Evolutionary conservation across 2,329 filamentous ascomycete species (phyloP).

Genomic region (Penicillium vulpinum): DNA sequence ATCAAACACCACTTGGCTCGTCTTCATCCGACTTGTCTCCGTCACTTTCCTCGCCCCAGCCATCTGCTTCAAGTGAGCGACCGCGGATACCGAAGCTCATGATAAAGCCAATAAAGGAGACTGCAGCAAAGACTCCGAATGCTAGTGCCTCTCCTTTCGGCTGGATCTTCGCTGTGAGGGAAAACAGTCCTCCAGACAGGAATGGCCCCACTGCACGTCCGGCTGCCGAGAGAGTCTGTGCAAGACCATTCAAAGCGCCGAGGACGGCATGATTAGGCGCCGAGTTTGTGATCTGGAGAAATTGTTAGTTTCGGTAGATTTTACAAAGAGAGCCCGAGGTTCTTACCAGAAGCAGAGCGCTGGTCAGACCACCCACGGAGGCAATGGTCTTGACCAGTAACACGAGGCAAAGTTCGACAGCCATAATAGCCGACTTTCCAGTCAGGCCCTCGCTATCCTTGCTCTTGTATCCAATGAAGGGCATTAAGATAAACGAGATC

Average conservation of each 20-base stretch:
- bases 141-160: slow-evolving; percentile 82
- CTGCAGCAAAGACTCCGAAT: slow-evolving; percentile 83
- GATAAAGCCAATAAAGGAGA: slow-evolving; percentile 77
- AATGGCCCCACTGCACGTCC: slow-evolving; percentile 88
- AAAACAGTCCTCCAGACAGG: slow-evolving; percentile 82
- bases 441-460: slow-evolving; percentile 59
- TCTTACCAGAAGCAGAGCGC: slow-evolving; percentile 79
- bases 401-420: slow-evolving; percentile 75
- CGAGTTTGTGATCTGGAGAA: slow-evolving; percentile 80
- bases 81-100: slow-evolving; percentile 76
- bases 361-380: slow-evolving; percentile 84
- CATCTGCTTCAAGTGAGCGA: slow-evolving; percentile 58
- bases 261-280: slow-evolving; percentile 82
- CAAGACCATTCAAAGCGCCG: slow-evolving; percentile 87
- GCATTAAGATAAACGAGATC: slow-evolving; percentile 81
- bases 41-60: slow-evolving; percentile 48
- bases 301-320: not conserved
- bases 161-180: slow-evolving; percentile 68
- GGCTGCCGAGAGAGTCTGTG: slow-evolving; percentile 88
- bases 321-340: not conserved
- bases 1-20: slow-evolving; percentile 27
- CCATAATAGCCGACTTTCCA: slow-evolving; percentile 69
- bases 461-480: slow-evolving; percentile 79
- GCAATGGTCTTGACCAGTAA: slow-evolving; percentile 88
- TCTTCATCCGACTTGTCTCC: slow-evolving; percentile 50